Conservation (phyloP, 371 early-diverging fungal species). For the Apophysomyces variabilis region DNA sequence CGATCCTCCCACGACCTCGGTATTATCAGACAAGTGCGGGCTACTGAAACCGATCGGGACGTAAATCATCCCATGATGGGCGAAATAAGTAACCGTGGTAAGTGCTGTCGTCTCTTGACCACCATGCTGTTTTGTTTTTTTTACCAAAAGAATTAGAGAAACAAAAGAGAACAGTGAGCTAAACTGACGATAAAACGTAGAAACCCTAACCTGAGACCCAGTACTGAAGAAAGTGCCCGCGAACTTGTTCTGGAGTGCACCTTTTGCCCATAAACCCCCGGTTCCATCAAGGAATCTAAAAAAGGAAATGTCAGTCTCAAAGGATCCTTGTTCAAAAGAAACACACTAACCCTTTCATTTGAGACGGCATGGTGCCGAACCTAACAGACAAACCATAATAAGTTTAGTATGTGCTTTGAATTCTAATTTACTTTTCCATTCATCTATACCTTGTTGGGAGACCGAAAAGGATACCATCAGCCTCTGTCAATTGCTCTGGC, state of each 20-base stretch:
- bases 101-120: slow-evolving; percentile 73
- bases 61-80: slow-evolving; percentile 77
- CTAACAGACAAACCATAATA: slow-evolving; percentile 4
- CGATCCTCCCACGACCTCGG: slow-evolving; percentile 55
- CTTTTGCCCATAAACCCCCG: slow-evolving; percentile 67
- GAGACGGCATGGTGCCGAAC: slow-evolving; percentile 42
- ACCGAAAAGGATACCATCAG: slow-evolving; percentile 78
- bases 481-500: slow-evolving; percentile 52
- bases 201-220: slow-evolving; percentile 34
- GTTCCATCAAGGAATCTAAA: slow-evolving; percentile 65
- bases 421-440: neutral
- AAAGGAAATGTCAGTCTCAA: neutral
- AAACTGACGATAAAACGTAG: too few relatives aligned
- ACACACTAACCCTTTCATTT: slow-evolving; percentile 33
- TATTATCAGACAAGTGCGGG: slow-evolving; percentile 25
- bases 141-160: neutral
- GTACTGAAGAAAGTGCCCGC: slow-evolving; percentile 74
- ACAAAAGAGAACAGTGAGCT: too few relatives aligned
- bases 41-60: slow-evolving; percentile 67
- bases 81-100: slow-evolving; percentile 61
- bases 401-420: neutral
- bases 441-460: slow-evolving; percentile 53
- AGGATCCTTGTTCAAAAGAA: neutral
- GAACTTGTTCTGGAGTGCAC: slow-evolving; percentile 54
- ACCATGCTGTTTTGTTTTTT: slow-evolving; percentile 30